Evolutionary conservation across 163 green algal genomes (phyloP).

Genomic region (Scenedesmus sp.): DNA sequence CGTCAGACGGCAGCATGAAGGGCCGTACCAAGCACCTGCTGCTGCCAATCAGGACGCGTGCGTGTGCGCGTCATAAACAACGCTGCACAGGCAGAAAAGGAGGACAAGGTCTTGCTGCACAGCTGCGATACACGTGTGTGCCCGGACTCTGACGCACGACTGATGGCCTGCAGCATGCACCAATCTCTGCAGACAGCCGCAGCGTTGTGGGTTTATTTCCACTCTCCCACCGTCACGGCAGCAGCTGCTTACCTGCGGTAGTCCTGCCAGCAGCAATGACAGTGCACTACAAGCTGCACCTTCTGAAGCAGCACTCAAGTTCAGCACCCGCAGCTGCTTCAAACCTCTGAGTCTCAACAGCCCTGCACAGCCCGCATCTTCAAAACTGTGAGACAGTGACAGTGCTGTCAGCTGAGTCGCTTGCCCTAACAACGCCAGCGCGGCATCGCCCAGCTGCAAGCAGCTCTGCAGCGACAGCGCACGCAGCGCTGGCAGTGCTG

Average conservation of each 20-base stretch:
- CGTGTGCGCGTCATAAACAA: no score
- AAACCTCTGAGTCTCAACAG: not conserved
- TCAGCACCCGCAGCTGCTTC: not conserved
- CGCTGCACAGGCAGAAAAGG: no score
- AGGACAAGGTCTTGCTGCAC: no score
- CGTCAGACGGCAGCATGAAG: no score
- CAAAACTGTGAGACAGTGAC: slow-evolving; percentile 13
- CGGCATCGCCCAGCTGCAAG: slow-evolving; percentile 16
- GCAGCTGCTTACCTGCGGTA: not conserved
- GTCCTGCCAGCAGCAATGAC: not conserved
- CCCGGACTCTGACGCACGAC: no score
- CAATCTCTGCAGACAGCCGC: not conserved
- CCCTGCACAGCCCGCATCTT: slow-evolving; percentile 27
- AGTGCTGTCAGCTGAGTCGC: slow-evolving; percentile 13
- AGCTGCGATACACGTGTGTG: not conserved
- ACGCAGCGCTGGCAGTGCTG: not conserved
- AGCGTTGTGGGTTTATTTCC: not conserved
- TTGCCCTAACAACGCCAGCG: not conserved
- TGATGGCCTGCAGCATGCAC: no score
- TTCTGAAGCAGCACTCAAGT: slow-evolving; percentile 29
- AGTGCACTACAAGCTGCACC: not conserved
- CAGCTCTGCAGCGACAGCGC: not conserved
- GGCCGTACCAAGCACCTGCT: no score
- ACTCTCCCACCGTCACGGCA: not conserved
- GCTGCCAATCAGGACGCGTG: no score